Evolutionary conservation across 345 rosid genomes (phyloP), one percentile per base, ranked within the genome.

Genomic region (Litchi chinensis): DNA sequence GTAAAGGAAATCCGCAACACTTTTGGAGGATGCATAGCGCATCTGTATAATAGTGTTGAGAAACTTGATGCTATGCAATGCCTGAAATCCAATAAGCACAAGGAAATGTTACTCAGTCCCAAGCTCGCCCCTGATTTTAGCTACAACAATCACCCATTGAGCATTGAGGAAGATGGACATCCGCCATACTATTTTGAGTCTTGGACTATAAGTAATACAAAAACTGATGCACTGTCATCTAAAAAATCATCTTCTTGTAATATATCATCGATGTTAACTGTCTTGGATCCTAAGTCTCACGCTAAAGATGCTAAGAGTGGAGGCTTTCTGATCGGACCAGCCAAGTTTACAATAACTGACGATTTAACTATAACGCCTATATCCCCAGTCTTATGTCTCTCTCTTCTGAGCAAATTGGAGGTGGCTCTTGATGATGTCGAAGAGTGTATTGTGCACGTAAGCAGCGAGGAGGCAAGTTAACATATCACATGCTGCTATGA

Each of bases 291-390:
- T 16, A 67, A 62, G 28, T 46, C 41, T 15, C 65, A 13, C 22
- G 3, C 13, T 21, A 66, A 28, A 5, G 62, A 68, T 12, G 54
- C 5, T 15, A 56, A 3, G 16, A 59, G 76, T 18, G 43, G 56
- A 41, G 84, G 80, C 48, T 85, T 64, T 63, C 39, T 74, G 21
- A 65, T 0, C 1, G 74, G 71, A 68, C 78, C 77, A 1, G 40
- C 69, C 21, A 40, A 65, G 73, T 82, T 79, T 64, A 77, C 70
- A 16, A 18, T 79, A 28, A 82, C 79, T 0, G 79, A 82, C 19
- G n/a, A 79, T 57, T 66, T 85, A 26, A 52, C 44, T 44, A 24
- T 74, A 50, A 74, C 80, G 18, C 73, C 70, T 5, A 44, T 74
- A 5, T 85, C 85, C 12, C 13, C 73, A 12, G 15, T 67, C 19